Evolutionary conservation across 257 asterid genomes (phyloP), one percentile per base, ranked within the genome.

Genomic region (Anisodus acutangulus): DNA sequence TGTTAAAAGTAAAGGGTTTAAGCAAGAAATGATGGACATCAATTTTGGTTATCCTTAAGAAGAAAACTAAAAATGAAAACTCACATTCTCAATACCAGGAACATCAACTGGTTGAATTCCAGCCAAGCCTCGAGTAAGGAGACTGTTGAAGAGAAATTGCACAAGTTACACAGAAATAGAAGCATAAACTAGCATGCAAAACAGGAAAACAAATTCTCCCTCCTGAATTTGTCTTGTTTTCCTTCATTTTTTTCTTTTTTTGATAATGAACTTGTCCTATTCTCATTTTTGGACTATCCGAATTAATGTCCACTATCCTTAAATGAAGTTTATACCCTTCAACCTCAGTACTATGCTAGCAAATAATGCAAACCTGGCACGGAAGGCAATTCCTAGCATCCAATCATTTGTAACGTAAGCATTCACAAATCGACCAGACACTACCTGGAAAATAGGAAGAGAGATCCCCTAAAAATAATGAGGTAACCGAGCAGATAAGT

Each of bases 321-420:
- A 53, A 13, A 53, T 7, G 16, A 26, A 78, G 64, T 78, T 78
- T 53, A 53, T 49, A 6, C 49, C 59, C 11, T 84, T 51, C 41
- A 7, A 83, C 82, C 13, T 78, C 49, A 78, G 15, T 53, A 78
- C 82, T 13, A 53, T 22, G 49, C 47, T 78, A 12, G 63, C 49
- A 53, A 8, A 54, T 49, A 74, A 74, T 9, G 81, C 90, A 70
- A 90, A 92, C 99, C 86, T 96, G 41, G 99, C 98, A 83, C 99
- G 98, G 85, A 96, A 96, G 54, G 97, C 98, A 87, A 96, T 78
- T 86, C 98, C 99, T 60, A 96, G 98, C 95, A 92, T 96, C 99
- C 99, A 94, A 88, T 96, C 99, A 60, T 88, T 93, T 57, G 98
- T 90, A 41, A 98, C 90, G 85, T 94, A 96, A 39, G 87, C 95